Evolutionary conservation across 2,329 filamentous ascomycete species (phyloP).

Genomic region (Alternaria rosae): DNA sequence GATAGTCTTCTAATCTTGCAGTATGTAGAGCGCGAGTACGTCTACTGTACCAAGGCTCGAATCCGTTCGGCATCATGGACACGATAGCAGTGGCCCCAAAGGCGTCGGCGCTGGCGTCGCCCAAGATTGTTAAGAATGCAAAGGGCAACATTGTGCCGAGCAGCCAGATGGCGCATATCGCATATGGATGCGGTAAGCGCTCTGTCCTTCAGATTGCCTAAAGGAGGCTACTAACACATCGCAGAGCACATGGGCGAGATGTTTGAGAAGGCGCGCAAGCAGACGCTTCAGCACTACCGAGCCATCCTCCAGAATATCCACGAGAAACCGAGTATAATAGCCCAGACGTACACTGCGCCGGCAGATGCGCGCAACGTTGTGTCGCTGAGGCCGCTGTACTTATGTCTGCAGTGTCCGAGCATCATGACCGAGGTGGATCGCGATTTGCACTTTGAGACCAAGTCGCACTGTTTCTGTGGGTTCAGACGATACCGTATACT

Average conservation of each 20-base stretch:
- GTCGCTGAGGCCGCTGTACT: slow-evolving; percentile 58
- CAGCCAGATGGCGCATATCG: slow-evolving; percentile 51
- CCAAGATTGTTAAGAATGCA: slow-evolving; percentile 55
- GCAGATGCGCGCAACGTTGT: slow-evolving; percentile 66
- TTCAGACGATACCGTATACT: slow-evolving; percentile 4
- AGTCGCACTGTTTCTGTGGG: slow-evolving; percentile 76
- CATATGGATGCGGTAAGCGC: slow-evolving; percentile 53
- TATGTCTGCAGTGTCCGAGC: slow-evolving; percentile 72
- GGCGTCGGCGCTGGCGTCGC: slow-evolving; percentile 50
- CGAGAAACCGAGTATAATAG: slow-evolving; percentile 69
- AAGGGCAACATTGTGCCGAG: slow-evolving; percentile 50
- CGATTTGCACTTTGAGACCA: slow-evolving; percentile 71
- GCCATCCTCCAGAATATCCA: slow-evolving; percentile 74
- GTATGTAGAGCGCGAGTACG: slow-evolving; percentile 14
- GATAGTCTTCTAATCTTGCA: slow-evolving; percentile 3
- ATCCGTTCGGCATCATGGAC: slow-evolving; percentile 44
- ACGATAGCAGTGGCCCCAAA: slow-evolving; percentile 52
- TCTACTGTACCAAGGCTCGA: slow-evolving; percentile 5
- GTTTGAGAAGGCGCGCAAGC: slow-evolving; percentile 71
- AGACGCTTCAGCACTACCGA: slow-evolving; percentile 75
- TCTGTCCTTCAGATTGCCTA: neutral
- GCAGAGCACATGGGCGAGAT: slow-evolving; percentile 76
- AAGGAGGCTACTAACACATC: slow-evolving; percentile 26
- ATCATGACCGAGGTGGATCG: slow-evolving; percentile 73
- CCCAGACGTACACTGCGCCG: slow-evolving; percentile 65